Evolutionary conservation across 2,329 filamentous ascomycete genomes (phyloP), one percentile per base, ranked within the genome.

Genomic region (Arthroderma sp.): DNA sequence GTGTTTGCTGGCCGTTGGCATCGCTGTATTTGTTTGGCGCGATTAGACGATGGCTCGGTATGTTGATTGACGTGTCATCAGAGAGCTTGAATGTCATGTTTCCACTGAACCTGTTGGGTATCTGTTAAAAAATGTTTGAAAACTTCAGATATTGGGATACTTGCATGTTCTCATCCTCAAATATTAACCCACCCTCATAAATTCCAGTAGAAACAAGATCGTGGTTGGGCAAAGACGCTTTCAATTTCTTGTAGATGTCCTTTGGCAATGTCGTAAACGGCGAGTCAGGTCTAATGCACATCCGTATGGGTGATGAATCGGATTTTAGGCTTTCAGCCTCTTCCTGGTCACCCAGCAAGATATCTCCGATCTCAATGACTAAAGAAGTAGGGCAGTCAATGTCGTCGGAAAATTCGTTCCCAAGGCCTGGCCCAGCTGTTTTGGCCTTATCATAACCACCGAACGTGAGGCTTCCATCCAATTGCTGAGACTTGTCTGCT

Each of bases 31-130:
- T 15, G 31, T 60, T 48, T 0, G 60, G 59, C 8, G 57, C 41
- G 8, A 63, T 51, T 10, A 63, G 52, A 48, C 61, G 56, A 38
- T 56, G 48, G 46, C 61, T 63, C 10, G 56, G 53, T 29, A 62
- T 55, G 3, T 44, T 50, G 15, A 57, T 47, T n/a, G 46, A 34
- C 9, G 56, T 42, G 5, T 47, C 49, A 9, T 48, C 50, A 22
- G 40, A 36, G 6, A 56, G 36, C 6, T n/a, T 43, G 40, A 53
- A 45, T 5, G 48, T 53, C 6, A 53, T 38, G 36, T 52, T 40
- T n/a, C 50, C 53, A 8, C 22, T 11, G 36, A 43, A 47, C 11
- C 45, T 47, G 41, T 15, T 4, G 8, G 8, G 36, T 22, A 22
- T 22, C 8, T 22, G 36, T 38, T 8, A 38, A 8, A 22, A 22